Base-by-base conservation (phyloP, 192 early-diverging fungal species). In the Funneliformis geosporum region DNA sequence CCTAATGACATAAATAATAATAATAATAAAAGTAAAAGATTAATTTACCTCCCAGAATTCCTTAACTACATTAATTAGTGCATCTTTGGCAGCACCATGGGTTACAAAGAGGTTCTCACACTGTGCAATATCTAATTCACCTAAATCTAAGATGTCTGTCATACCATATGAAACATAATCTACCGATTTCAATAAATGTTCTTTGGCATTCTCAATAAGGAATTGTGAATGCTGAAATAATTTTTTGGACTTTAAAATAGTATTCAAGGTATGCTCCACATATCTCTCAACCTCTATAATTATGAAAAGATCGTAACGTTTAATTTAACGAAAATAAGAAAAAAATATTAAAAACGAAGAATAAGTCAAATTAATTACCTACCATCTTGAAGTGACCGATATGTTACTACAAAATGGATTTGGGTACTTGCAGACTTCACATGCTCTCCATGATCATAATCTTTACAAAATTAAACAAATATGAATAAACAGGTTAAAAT, bases 91-190 rank as follows among this genome's bases (percentile, higher is more conserved):
- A 55, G 87, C 68, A 81, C 90, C 89, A 33, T 87, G 84, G 55
- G 84, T 82, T 8, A 80, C 76, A 25, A 91, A 84, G 33, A 88
- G 81, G 1, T 76, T 75, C 74, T 89, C 86, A 70, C 88, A 87
- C 10, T 81, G 81, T 59, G 77, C 46, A 2, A 83, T 68, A 80
- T 92, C 86, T 68, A 89, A 81, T n/a, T 88, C 78, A 72, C 87
- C 88, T 40, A 94, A 44, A 76, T 90, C 82, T 11, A 89, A 79
- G 7, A 82, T 82, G 71, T 92, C 88, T 0, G 85, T 82, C 66
- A 91, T 80, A 12, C 89, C 92, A 80, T 93, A 93, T 8, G 81
- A 80, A 67, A 83, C 79, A 72, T 86, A 89, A 78, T 93, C 92
- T 38, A 92, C 83, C 44, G 82, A 80, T 18, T 80, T 79, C 43